Conservation (phyloP, 495 filamentous ascomycete species). For the Trichoderma gamsii region DNA sequence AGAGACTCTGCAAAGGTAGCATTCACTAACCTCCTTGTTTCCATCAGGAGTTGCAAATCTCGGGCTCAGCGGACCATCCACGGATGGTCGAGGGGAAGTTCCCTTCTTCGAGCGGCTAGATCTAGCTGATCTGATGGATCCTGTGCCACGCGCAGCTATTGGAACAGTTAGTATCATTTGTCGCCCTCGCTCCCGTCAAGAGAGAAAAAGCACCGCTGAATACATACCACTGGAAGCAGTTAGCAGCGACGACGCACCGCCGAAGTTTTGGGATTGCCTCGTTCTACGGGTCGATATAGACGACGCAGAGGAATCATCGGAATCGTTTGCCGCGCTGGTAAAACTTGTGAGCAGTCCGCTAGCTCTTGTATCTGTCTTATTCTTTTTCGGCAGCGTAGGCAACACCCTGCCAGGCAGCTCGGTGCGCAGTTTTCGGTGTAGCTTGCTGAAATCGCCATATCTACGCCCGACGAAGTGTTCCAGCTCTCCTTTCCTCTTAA, state of each 20-base stretch:
- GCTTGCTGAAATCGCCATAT: constrained; percentile 78
- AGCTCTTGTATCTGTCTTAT: constrained; percentile 64
- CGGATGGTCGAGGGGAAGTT: constrained; percentile 1
- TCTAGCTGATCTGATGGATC: neutral
- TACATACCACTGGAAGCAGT: constrained; percentile 15
- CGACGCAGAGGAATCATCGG: constrained; percentile 69
- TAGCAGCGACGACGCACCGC: constrained; percentile 1
- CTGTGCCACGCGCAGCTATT: neutral
- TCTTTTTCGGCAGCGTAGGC: constrained; percentile 82
- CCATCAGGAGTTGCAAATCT: neutral
- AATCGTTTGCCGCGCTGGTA: constrained; percentile 52
- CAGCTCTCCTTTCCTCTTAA: constrained; percentile 62
- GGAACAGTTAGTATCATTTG: neutral
- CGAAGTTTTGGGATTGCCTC: constrained; percentile 8
- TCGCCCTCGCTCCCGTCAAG: neutral
- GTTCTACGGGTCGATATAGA: constrained; percentile 58
- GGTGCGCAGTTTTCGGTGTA: constrained; percentile 71
- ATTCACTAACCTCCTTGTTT: constrained; percentile 22
- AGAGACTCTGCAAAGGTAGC: neutral
- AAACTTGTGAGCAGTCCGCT: constrained; percentile 41
- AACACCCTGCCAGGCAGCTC: constrained; percentile 91
- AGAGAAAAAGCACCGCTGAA: neutral
- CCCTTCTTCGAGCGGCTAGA: constrained; percentile 8
- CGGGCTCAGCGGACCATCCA: constrained; percentile 18
- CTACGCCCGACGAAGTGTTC: constrained; percentile 76